Evolutionary conservation across 352 stramenopile genomes (phyloP).

Genomic region (Proteromonas lacertae): DNA sequence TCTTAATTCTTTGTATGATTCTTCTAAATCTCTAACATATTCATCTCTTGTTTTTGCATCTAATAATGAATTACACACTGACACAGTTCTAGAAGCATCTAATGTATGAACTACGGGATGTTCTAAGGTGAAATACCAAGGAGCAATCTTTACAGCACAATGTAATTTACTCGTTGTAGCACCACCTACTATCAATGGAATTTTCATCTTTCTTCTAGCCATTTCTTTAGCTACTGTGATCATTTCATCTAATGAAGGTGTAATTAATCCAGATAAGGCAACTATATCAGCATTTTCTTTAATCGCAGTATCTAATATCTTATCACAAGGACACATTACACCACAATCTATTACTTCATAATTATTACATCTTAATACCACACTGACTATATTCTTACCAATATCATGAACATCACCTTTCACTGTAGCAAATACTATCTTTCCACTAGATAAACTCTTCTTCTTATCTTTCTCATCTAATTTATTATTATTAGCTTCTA

Average conservation of each 20-base stretch:
- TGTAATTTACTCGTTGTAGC: conserved; percentile 90
- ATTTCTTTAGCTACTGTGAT: conserved; percentile 75
- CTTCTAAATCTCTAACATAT: conserved; percentile 55
- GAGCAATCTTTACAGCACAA: conserved; percentile 80
- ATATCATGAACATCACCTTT: conserved; percentile 96
- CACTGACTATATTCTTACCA: conserved; percentile 90
- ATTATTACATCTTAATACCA: conserved; percentile 91
- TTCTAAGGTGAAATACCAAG: conserved; percentile 61
- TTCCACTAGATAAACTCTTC: conserved; percentile 23
- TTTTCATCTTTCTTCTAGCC: conserved; percentile 50
- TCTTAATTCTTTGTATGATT: conserved; percentile 39
- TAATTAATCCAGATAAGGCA: conserved; percentile 80
- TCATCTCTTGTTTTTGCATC: conserved; percentile 47
- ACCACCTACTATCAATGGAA: conserved; percentile 76
- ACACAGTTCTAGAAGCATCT: conserved; percentile 74
- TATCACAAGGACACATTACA: conserved; percentile 71
- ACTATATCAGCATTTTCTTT: conserved; percentile 60
- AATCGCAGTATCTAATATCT: conserved; percentile 23
- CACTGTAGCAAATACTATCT: conserved; percentile 79
- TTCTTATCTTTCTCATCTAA: conserved; percentile 25
- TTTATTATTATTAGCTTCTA: conserved; percentile 56
- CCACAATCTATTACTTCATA: conserved; percentile 83
- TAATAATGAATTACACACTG: conserved; percentile 61
- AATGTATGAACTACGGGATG: conserved; percentile 85
- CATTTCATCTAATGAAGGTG: conserved; percentile 87